Percentiles rank a stretch among this genome's conserved stretches.
Conservation (phyloP, 2,329 filamentous ascomycete species). For the Fusarium irregulare region DNA sequence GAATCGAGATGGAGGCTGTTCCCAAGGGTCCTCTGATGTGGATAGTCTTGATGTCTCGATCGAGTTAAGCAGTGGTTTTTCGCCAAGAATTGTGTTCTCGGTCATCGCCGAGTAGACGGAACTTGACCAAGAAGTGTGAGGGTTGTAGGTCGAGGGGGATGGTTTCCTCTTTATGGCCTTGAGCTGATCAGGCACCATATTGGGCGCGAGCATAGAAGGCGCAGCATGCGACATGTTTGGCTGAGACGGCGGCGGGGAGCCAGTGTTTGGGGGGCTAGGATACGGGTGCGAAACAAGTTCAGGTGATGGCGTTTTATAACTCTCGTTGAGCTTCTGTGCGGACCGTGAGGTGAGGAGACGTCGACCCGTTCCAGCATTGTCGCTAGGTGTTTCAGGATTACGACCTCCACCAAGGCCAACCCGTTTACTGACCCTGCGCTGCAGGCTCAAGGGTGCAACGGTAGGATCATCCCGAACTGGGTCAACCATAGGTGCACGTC, state of each 20-base stretch:
- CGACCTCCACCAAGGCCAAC: slow-evolving; percentile 42
- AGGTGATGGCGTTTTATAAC: slow-evolving; percentile 40
- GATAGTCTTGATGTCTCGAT: slow-evolving; percentile 31
- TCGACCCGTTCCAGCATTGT: slow-evolving; percentile 49
- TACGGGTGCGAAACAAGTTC: slow-evolving; percentile 45
- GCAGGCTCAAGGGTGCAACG: slow-evolving; percentile 67
- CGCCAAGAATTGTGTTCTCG: slow-evolving; percentile 32
- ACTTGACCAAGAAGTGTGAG: slow-evolving; percentile 50
- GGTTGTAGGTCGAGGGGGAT: slow-evolving; percentile 49
- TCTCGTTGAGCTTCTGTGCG: slow-evolving; percentile 49
- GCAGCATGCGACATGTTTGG: slow-evolving; percentile 19
- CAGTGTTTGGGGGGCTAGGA: slow-evolving; percentile 51
- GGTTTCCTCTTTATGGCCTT: slow-evolving; percentile 62
- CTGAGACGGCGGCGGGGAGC: slow-evolving; percentile 39
- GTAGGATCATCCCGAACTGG: slow-evolving; percentile 71
- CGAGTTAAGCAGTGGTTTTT: slow-evolving; percentile 21
- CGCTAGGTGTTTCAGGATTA: slow-evolving; percentile 53
- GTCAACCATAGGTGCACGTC: slow-evolving; percentile 71
- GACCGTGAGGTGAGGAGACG: slow-evolving; percentile 52
- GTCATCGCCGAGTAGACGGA: slow-evolving; percentile 52
- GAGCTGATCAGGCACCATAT: slow-evolving; percentile 43
- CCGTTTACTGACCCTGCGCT: slow-evolving; percentile 62
- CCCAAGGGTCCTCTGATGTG: slow-evolving; percentile 54
- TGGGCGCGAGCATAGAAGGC: slow-evolving; percentile 38
- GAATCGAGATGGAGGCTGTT: slow-evolving; percentile 69